phyloP scores from a whole-genome alignment of 352 stramenopile species.

The Phytophthora constricta region DNA sequence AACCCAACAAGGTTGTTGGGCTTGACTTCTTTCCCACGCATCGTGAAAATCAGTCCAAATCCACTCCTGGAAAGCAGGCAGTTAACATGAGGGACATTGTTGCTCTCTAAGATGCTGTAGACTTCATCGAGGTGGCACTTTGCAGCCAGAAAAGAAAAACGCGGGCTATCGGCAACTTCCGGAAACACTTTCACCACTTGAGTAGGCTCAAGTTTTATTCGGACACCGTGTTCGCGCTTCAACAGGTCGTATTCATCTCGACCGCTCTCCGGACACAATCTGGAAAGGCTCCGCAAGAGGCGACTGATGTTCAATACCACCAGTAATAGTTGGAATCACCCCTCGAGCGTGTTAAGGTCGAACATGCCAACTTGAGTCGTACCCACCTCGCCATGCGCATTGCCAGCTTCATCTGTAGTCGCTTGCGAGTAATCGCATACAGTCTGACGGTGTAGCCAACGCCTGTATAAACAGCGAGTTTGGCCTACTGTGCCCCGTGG shows the following conservation, averaged over 20 bases:
- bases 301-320: constrained; percentile 38
- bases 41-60: constrained; percentile 24
- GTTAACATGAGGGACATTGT: constrained; percentile 27
- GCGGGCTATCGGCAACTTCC: constrained; percentile 3
- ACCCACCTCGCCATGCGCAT: not conserved
- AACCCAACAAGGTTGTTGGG: constrained; percentile 21
- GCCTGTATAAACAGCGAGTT: constrained; percentile 38
- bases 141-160: constrained; percentile 4
- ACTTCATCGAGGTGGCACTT: constrained; percentile 28
- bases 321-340: constrained; percentile 28
- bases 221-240: constrained; percentile 15
- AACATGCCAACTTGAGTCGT: not conserved
- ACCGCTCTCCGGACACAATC: constrained; percentile 33
- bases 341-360: constrained; percentile 1
- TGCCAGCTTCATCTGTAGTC: not conserved
- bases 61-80: constrained; percentile 14
- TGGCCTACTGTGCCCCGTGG: constrained; percentile 23
- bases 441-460: constrained; percentile 39
- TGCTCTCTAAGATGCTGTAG: constrained; percentile 35
- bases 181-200: constrained; percentile 19
- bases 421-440: constrained; percentile 21
- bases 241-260: constrained; percentile 35
- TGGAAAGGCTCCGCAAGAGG: constrained; percentile 35
- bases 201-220: constrained; percentile 35
- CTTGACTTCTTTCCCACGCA: constrained; percentile 25